Evolutionary conservation across 768 basidiomycete species (phyloP).

Genomic region (Auricularia cornea): DNA sequence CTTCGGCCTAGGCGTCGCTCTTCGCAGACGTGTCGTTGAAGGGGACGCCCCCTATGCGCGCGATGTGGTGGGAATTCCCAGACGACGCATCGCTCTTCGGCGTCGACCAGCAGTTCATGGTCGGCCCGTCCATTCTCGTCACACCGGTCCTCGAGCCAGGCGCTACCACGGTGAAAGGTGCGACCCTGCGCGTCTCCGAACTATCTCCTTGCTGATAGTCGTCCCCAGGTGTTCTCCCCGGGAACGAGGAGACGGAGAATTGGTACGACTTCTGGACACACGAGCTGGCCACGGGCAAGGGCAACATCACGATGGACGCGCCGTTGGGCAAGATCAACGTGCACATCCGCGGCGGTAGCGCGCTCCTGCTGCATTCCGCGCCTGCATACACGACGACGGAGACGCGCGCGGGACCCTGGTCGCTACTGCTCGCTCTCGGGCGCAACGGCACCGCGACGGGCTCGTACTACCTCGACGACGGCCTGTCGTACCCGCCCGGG

Average conservation of each 20-base stretch:
- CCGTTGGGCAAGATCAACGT: slow-evolving; percentile 22
- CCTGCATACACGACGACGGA: slow-evolving; percentile 2
- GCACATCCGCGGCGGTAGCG: slow-evolving; percentile 21
- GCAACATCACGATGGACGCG: slow-evolving; percentile 15
- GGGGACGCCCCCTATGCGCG: slow-evolving; percentile 21
- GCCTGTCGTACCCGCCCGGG: slow-evolving; percentile 45
- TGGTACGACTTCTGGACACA: slow-evolving; percentile 9
- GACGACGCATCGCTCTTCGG: slow-evolving; percentile 13
- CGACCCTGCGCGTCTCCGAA: background rate
- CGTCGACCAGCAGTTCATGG: slow-evolving; percentile 22
- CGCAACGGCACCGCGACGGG: slow-evolving; percentile 1
- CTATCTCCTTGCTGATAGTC: too few species aligned
- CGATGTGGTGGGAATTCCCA: slow-evolving; percentile 24
- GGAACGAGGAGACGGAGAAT: slow-evolving; percentile 35
- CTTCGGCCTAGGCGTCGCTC: background rate
- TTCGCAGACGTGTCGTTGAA: background rate
- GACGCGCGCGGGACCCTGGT: background rate
- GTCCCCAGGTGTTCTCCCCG: slow-evolving; percentile 52
- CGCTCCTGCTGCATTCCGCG: slow-evolving; percentile 16
- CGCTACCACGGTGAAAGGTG: slow-evolving; percentile 16
- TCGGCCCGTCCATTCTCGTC: slow-evolving; percentile 24
- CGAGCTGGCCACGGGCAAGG: slow-evolving; percentile 5
- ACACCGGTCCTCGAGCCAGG: slow-evolving; percentile 23
- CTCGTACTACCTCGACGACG: slow-evolving; percentile 6
- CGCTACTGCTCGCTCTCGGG: background rate